phyloP scores from a whole-genome alignment of 345 rosid species.

The Melaleuca quinquenervia region DNA sequence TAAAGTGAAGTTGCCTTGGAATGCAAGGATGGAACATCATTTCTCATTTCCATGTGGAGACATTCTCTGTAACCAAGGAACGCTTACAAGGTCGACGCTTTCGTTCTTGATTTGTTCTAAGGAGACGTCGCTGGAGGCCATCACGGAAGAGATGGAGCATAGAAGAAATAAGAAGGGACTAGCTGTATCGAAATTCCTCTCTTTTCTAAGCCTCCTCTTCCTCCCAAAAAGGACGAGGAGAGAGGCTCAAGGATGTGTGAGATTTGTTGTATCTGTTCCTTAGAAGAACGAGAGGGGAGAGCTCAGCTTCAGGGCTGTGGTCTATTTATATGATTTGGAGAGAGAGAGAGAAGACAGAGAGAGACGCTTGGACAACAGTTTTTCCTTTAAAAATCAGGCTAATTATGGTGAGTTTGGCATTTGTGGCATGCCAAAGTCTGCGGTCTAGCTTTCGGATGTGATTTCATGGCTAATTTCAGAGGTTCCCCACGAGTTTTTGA shows the following conservation, averaged over 20 bases:
- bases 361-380: not conserved
- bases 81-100: conserved; percentile 4
- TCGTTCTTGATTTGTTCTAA: conserved; percentile 7
- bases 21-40: not conserved
- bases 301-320: not conserved
- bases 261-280: not conserved
- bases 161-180: not conserved
- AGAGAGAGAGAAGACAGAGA: not conserved
- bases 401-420: not conserved
- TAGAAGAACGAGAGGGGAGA: not conserved
- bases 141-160: not conserved
- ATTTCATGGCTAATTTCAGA: not conserved
- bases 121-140: conserved; percentile 1
- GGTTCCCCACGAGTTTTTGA: not conserved
- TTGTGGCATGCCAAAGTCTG: not conserved
- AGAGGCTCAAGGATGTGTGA: not conserved
- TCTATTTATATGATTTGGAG: not conserved
- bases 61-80: not conserved
- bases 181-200: not conserved
- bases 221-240: not conserved
- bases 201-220: not conserved
- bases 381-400: not conserved
- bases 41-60: not conserved
- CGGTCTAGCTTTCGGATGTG: not conserved
- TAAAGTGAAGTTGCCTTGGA: not conserved